A percentile compares a stretch with the other conserved stretches of the same genome.
These are phyloP conservation scores for Sclerotinia glacialis DNA, from an alignment of 2,329 filamentous ascomycete genomes.

Conservation along the genomic window DNA sequence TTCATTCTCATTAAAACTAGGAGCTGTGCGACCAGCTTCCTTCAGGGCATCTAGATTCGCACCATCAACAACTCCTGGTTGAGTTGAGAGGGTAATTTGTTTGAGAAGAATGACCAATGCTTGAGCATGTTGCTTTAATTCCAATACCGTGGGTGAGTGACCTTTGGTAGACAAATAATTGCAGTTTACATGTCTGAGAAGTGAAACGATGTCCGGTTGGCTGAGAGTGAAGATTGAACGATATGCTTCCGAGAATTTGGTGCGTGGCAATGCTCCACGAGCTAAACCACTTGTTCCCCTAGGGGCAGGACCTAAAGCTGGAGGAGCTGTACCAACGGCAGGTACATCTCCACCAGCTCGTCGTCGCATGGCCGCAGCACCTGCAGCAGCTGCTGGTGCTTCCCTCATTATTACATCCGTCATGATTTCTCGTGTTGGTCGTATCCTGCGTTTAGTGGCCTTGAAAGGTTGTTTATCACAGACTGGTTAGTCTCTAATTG, in stretches of 20 bases:
- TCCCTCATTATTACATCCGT: conserved; percentile 3
- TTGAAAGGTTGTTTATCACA: not conserved
- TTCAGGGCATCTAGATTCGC: conserved; percentile 16
- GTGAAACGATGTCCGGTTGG: conserved; percentile 6
- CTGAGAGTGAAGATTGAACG: conserved; percentile 25
- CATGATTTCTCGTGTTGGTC: not conserved
- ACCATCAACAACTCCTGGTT: conserved; percentile 33
- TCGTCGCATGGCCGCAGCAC: not conserved
- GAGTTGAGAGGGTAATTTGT: conserved; percentile 45
- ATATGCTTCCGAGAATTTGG: conserved; percentile 28
- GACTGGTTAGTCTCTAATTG: not conserved
- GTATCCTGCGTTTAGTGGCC: not conserved
- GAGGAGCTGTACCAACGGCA: not conserved
- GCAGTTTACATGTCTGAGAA: conserved; percentile 53
- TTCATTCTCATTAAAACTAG: conserved; percentile 39
- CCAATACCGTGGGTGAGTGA: conserved; percentile 52
- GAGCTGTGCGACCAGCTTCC: not conserved
- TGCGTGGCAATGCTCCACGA: conserved; percentile 6
- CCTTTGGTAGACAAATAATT: conserved; percentile 54
- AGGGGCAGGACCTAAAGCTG: not conserved
- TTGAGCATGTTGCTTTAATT: conserved; percentile 59
- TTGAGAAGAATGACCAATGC: conserved; percentile 54
- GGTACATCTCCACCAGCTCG: not conserved
- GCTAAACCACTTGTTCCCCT: conserved; percentile 3
- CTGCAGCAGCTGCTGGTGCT: not conserved